Evolutionary conservation across 768 basidiomycete species (phyloP), one percentile per base, ranked within the genome.

Genomic region (Candolleomyces efflorescens): DNA sequence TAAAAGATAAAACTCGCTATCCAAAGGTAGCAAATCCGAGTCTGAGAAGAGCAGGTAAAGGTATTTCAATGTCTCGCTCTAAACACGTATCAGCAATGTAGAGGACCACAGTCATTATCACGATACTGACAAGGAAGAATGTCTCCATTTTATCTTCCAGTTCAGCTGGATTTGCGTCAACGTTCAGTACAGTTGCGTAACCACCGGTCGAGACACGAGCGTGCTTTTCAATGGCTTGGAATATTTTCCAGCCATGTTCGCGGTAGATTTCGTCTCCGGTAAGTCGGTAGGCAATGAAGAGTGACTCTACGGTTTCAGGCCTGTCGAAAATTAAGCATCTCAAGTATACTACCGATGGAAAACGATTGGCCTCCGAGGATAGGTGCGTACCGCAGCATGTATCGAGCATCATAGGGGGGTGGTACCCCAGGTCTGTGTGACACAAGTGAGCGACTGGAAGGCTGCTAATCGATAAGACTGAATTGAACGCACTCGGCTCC

Each of bases 141-240:
- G 95, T 94, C 73, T 97, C 95, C 95, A 98, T 98, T 68, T 89
- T 89, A 68, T 98, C 93, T 58, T 92, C 86, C 54, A 81, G 75
- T 63, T 75, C 74, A 5, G 78, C 84, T 0, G 85, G 83, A 13
- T 86, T 75, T 60, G 83, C 78, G 66, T 97, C 92, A 9, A 98
- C 95, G 67, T 98, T 92, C 58, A 87, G 69, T 50, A 98, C 79
- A 38, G 83, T 84, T 9, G 92, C 90, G 66, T 92, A 98, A 3
- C 95, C 96, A 22, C 96, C 96, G 0, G 76, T 80, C 27, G 81
- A 78, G 23, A 94, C 73, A 49, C 82, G 78, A 67, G 93, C 94
- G 68, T 96, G 83, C 67, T 84, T 83, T 66, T 95, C 84, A 55
- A 98, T 97, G 0, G 95, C 82, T 68, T 90, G 78, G 77, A 98